Evolutionary conservation across 192 early-diverging fungal genomes (phyloP), one percentile per base, ranked within the genome.

Genomic region (Coemansia sp.): DNA sequence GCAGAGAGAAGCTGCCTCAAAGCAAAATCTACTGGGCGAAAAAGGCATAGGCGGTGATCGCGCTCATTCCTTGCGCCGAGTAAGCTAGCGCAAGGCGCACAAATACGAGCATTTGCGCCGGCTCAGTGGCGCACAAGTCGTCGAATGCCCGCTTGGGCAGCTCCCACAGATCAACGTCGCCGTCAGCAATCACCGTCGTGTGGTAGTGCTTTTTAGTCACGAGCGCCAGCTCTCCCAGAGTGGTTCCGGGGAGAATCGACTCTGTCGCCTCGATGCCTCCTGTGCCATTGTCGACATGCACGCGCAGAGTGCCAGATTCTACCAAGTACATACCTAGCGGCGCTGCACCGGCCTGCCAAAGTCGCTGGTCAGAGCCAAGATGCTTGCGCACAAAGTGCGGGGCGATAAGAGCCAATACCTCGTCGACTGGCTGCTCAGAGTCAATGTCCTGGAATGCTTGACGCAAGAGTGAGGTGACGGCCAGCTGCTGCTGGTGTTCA

Each of bases 161-260:
- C 64, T 84, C 76, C 96, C 96, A 98, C 9, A 93, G 76, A 2
- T 87, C 83, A 12, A 88, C 84, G 53, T 89, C 88, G 39, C 77
- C 79, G 29, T 91, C 87, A 0, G 88, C 86, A 7, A 92, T 71
- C 31, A 94, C 68, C 0, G 88, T 86, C n/a, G 85, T 84, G 20
- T 82, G 79, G 27, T 90, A 84, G 32, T 74, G 48, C 53, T 80
- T 70, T 8, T 78, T 77, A 2, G 88, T 86, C 53, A 95, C 92
- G 51, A 98, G 76, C 19, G 93, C 88, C 32, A 96, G 82, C 77
- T 96, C 94, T 10, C 96, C 96, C 19, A 93, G 88, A 65, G 95
- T 89, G 9, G 93, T 93, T n/a, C 95, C 95, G 0, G 95, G 92
- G 36, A 99, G 76, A 39, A 97, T 90, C 19, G 92, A 94, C 82